These are phyloP conservation scores for Penicillium nucicola DNA, from an alignment of 495 filamentous ascomycete genomes.

Conservation along the genomic window DNA sequence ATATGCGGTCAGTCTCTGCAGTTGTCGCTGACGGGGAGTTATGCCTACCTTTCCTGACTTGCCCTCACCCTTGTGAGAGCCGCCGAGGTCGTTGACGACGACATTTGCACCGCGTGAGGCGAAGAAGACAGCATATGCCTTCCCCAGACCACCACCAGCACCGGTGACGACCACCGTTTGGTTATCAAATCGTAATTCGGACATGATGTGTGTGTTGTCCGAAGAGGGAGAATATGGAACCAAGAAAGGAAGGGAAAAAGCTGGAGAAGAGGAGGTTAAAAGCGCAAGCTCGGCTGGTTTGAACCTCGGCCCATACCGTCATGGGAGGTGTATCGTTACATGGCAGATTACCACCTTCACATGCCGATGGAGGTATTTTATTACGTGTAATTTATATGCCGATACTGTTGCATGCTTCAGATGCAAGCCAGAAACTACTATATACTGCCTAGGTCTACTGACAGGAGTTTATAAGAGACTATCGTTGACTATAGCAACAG, in stretches of 20 bases:
- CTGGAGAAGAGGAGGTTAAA: slow-evolving; percentile 30
- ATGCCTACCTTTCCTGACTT: slow-evolving; percentile 70
- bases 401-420: too few relatives aligned
- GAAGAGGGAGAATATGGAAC: slow-evolving; percentile 13
- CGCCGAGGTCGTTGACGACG: slow-evolving; percentile 95
- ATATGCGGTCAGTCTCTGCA: slow-evolving; percentile 16
- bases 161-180: slow-evolving; percentile 97
- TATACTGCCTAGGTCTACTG: too few relatives aligned
- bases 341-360: slow-evolving; percentile 35
- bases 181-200: slow-evolving; percentile 86
- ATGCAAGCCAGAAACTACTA: too few relatives aligned
- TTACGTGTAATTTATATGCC: background rate
- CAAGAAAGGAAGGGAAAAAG: slow-evolving; percentile 20
- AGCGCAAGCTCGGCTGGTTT: slow-evolving; percentile 48
- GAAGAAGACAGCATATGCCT: slow-evolving; percentile 90
- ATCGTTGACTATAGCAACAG: too few relatives aligned
- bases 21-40: background rate
- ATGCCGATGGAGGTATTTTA: slow-evolving; percentile 27
- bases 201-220: slow-evolving; percentile 50
- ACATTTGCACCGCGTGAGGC: slow-evolving; percentile 90
- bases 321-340: slow-evolving; percentile 24
- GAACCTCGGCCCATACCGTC: slow-evolving; percentile 8
- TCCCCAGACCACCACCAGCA: slow-evolving; percentile 91
- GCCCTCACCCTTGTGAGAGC: slow-evolving; percentile 92
- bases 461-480: too few relatives aligned